These are phyloP conservation scores for Cutaneotrichosporon sp. DNA, from an alignment of 1,284 basidiomycete species.

Conservation along the genomic window DNA sequence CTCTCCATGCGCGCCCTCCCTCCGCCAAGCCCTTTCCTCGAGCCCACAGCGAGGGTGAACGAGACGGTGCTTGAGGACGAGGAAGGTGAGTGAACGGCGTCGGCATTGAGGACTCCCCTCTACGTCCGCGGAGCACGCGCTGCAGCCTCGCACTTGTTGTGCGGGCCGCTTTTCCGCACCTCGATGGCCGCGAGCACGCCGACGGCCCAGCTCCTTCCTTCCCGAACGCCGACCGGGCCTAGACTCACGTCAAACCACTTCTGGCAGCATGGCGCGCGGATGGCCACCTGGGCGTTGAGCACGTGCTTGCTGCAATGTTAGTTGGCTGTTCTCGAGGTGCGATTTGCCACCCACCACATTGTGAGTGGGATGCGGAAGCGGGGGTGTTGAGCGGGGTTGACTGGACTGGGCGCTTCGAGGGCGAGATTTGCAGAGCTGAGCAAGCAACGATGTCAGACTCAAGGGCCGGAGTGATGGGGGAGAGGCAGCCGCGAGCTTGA, in stretches of 20 bases:
- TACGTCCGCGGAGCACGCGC: not conserved
- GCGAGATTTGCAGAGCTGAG: not conserved
- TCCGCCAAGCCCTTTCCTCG: not conserved
- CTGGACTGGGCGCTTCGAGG: not conserved
- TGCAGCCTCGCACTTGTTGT: not conserved
- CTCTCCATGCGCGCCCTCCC: not conserved
- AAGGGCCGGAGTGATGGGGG: not conserved
- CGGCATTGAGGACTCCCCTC: not conserved
- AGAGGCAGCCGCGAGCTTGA: not conserved
- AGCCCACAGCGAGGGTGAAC: not conserved
- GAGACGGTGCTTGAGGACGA: not conserved
- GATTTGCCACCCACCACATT: constrained; percentile 10
- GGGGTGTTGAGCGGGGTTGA: not conserved
- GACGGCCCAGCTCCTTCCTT: too few relatives aligned
- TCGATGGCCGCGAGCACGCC: not conserved
- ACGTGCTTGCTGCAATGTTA: constrained; percentile 77
- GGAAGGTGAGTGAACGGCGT: not conserved
- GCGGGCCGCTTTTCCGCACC: not conserved
- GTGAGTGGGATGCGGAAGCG: too few relatives aligned
- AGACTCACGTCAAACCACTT: constrained; percentile 77
- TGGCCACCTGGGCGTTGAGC: constrained; percentile 87
- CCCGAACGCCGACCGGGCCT: too few relatives aligned
- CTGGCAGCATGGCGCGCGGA: constrained; percentile 92
- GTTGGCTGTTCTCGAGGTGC: not conserved
- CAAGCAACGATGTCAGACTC: not conserved